Base-by-base conservation (phyloP, 441 rosid species). In the Gossypium gossypioides region DNA sequence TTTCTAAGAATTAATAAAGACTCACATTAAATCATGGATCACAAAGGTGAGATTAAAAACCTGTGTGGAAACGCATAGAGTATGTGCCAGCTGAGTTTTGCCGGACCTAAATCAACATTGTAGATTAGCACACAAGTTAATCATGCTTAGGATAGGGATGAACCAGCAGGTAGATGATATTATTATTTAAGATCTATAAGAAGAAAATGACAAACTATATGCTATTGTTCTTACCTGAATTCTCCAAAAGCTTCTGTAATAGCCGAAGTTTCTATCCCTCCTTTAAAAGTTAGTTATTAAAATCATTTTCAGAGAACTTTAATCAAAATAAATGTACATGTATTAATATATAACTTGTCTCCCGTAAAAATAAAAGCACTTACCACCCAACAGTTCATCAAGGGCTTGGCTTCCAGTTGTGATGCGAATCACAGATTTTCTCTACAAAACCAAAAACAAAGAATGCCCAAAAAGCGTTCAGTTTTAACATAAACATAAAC, bases 211-310 rank as follows among this genome's bases (percentile, higher is more conserved):
- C 52, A 63, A 57, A 8, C 69, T 16, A 37, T 29, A 44, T 7
- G 66, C 16, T 27, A 42, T 63, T 66, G 19, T 80, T 73, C 82
- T 80, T 64, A 91, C 93, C 96, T 78, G 52, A 89, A 92, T 72
- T 89, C 92, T 34, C 96, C 98, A 89, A 90, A 92, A 75, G 99
- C 96, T 89, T 92, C 98, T 8, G 97, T 92, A 44, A 95, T 91
- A 52, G 87, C 84, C 22, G 69, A 59, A 74, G 99, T 88, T 79
- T 91, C 95, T 22, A 93, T 79, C 16, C 98, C 97, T 72, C 99
- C 97, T 92, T 64, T 77, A 61, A 74, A 80, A 79, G 52, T 48
- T 75, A 19, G 57, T 34, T 13, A 58, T 24, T 58, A 16, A 22
- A 56, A 55, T 42, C 29, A 37, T 18, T 75, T 69, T 22, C 64